These are phyloP conservation scores for Pseudogymnoascus sp. DNA, from an alignment of 2,329 filamentous ascomycete species.

Conservation along the genomic window DNA sequence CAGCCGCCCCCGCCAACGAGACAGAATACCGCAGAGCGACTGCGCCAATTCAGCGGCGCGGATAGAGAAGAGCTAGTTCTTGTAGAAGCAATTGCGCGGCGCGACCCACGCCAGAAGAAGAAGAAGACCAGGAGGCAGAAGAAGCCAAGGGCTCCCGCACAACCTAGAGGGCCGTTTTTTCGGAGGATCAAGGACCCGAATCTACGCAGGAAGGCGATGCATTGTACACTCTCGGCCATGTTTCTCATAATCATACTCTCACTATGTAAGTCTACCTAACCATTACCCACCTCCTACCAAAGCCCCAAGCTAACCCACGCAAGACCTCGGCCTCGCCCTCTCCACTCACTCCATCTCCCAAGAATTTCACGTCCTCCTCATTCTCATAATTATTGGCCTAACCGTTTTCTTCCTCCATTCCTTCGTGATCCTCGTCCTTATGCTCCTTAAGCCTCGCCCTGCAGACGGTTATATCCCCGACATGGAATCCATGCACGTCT, in stretches of 20 bases:
- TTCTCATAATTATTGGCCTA: conserved; percentile 67
- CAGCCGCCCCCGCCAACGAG: conserved; percentile 14
- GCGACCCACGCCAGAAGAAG: not conserved
- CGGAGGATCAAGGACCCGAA: conserved; percentile 48
- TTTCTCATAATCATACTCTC: conserved; percentile 13
- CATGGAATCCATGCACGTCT: conserved; percentile 40
- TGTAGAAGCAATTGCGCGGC: not conserved
- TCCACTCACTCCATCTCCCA: conserved; percentile 55
- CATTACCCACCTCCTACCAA: not conserved
- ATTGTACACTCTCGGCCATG: conserved; percentile 56
- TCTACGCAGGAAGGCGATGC: conserved; percentile 49
- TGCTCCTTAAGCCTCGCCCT: conserved; percentile 41
- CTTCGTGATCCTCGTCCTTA: conserved; percentile 64
- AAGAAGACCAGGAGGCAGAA: conserved; percentile 28
- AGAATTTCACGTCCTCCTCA: conserved; percentile 72
- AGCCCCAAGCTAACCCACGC: not conserved
- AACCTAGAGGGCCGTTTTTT: conserved; percentile 29
- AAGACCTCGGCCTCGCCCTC: conserved; percentile 67
- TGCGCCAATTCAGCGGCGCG: conserved; percentile 16
- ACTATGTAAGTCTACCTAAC: conserved; percentile 51
- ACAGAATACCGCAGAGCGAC: conserved; percentile 12
- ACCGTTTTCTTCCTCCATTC: conserved; percentile 77
- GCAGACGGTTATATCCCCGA: conserved; percentile 28
- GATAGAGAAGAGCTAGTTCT: not conserved
- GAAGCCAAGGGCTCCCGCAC: conserved; percentile 19